Percentiles rank a stretch among this genome's conserved stretches.
These are phyloP conservation scores for Pholiota conissans DNA, from an alignment of 768 basidiomycete species.

Conservation along the genomic window DNA sequence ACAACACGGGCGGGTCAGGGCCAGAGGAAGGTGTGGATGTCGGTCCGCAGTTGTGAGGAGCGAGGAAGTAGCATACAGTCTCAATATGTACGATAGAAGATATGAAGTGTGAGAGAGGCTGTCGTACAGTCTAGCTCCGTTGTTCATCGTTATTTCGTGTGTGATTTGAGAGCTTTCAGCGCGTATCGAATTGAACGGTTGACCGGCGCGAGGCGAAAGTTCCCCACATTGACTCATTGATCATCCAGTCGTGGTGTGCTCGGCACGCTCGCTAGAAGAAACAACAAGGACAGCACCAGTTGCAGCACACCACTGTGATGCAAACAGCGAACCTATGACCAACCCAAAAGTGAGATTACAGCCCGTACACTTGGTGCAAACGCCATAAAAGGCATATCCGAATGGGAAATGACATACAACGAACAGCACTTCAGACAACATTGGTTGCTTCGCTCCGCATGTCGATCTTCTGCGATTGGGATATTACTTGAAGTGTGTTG, in stretches of 20 bases:
- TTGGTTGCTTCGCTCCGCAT: neutral
- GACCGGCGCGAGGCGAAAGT: neutral
- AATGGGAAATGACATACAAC: neutral
- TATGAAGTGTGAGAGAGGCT: slow-evolving; percentile 16
- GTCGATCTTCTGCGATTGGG: neutral
- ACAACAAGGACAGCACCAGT: too few species aligned
- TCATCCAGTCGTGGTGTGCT: too few species aligned
- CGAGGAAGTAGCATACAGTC: neutral
- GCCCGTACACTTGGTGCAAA: neutral
- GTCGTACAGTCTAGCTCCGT: slow-evolving; percentile 19
- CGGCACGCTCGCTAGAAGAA: too few species aligned
- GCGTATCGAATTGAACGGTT: neutral
- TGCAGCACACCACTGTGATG: too few species aligned
- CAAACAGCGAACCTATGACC: too few species aligned
- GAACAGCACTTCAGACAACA: neutral
- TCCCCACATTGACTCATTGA: neutral
- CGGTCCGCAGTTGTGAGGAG: neutral
- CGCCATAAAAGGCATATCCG: neutral
- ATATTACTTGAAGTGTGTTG: neutral
- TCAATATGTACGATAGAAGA: slow-evolving; percentile 9
- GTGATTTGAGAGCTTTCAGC: neutral
- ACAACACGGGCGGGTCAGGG: neutral
- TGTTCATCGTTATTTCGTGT: slow-evolving; percentile 9
- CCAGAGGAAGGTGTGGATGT: neutral
- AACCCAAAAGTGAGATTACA: neutral